Base-by-base conservation (phyloP, 345 rosid species). In the Dipteronia sinensis region DNA sequence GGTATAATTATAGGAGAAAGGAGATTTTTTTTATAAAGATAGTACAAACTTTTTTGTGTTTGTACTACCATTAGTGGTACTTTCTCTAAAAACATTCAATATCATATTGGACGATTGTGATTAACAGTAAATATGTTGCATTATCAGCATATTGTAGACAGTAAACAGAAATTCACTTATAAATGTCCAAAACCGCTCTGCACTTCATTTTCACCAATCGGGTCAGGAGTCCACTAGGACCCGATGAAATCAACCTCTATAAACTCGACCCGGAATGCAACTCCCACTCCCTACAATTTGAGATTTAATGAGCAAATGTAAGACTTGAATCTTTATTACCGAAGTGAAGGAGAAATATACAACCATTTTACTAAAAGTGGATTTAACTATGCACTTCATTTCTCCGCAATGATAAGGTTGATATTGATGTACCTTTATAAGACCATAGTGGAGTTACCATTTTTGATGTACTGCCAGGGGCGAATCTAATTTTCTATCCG, bases 1-100 rank as follows among this genome's bases (percentile, higher is more conserved):
- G 15, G 53, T 22, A 22, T 22, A 59, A 40, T 63, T 59, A 59
- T 40, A 15, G 13, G 25, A 44, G 68, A 44, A 20, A 1, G 2
- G 17, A 44, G 40, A 16, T 44, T 1, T 4, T 7, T 10, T 15
- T 25, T 13, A 0, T 44, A 6, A 23, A 10, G 76, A 63, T 25
- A 23, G 61, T 74, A 63, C 46, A 19, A 16, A 23, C 22, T 10
- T 13, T 44, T 73, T 4, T 6, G 25, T 25, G 10, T 27, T 11
- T 74, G 61, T 74, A 74, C 61, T 74, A 44, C 25, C 59, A 1
- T 19, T 27, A 19, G 12, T 16, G 44, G 46, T 74, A 62, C 69
- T 63, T 40, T 17, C 5, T 51, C n/a, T 15, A 1, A 56, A 4
- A 70, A 55, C 0, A 56, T 31, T 12, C 25, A 34, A n/a, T n/a